These are phyloP conservation scores for Candida ulmi DNA, from an alignment of 805 yeast species.

Conservation along the genomic window DNA sequence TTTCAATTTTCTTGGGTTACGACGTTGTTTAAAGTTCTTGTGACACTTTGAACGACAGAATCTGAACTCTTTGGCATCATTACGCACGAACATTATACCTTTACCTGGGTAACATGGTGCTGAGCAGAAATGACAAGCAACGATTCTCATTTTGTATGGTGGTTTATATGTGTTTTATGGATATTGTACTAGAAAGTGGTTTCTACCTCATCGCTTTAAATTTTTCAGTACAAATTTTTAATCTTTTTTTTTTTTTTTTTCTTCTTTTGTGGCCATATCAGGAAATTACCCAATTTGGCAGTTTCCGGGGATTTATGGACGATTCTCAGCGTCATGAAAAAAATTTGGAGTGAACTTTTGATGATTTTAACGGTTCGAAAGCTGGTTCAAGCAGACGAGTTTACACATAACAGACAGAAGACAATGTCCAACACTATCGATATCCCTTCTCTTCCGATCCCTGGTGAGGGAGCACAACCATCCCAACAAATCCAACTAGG, in stretches of 20 bases:
- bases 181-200: not conserved
- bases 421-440: slow-evolving; percentile 33
- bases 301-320: not conserved
- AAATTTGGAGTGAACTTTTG: no score
- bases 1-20: slow-evolving; percentile 95
- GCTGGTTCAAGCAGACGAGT: no score
- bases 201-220: not conserved
- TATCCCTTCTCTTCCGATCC: slow-evolving; percentile 51
- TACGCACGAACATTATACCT: slow-evolving; percentile 96
- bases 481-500: slow-evolving; percentile 20
- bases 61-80: slow-evolving; percentile 95
- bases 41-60: slow-evolving; percentile 98
- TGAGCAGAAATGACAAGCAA: slow-evolving; percentile 94
- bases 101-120: slow-evolving; percentile 93
- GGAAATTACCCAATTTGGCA: not conserved
- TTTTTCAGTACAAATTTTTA: not conserved
- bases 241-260: not conserved
- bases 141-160: slow-evolving; percentile 60
- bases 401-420: no score
- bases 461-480: slow-evolving; percentile 38
- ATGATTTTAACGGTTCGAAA: no score
- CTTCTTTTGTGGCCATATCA: not conserved
- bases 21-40: slow-evolving; percentile 93
- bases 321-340: no score
- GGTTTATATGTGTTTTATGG: not conserved